A percentile compares a stretch with the other conserved stretches of the same genome.
phyloP scores from a whole-genome alignment of 176 grass and related monocot genomes.

The Avena eriantha region DNA sequence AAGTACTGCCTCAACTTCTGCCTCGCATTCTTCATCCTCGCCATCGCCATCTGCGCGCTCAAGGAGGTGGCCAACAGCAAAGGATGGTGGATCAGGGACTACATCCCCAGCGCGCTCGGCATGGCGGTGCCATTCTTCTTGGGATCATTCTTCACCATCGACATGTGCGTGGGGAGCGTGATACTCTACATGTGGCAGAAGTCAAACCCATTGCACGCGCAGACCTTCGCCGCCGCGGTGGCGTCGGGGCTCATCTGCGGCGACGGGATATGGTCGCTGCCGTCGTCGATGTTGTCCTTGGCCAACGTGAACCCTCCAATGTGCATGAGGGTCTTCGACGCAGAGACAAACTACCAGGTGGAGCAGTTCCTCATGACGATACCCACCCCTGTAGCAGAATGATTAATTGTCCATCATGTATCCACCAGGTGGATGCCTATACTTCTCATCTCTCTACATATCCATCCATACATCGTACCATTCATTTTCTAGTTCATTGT shows the following conservation, averaged over 20 bases:
- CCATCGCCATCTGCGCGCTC: constrained; percentile 59
- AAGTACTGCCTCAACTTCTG: constrained; percentile 65
- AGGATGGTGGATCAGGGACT: constrained; percentile 44
- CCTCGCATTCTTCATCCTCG: constrained; percentile 64
- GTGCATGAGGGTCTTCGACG: constrained; percentile 57
- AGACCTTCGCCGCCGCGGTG: constrained; percentile 53
- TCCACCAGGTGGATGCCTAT: too few species aligned
- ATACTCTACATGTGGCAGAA: constrained; percentile 51
- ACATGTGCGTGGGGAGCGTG: constrained; percentile 62
- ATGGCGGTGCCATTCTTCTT: constrained; percentile 74
- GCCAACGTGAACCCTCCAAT: constrained; percentile 47
- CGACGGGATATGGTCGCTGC: constrained; percentile 58
- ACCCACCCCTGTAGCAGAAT: background rate
- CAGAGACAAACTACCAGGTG: constrained; percentile 49
- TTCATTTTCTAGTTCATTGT: background rate
- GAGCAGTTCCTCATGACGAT: constrained; percentile 47
- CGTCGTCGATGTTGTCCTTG: constrained; percentile 44
- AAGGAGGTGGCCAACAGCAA: constrained; percentile 53
- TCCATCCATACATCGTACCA: background rate
- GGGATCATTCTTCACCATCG: constrained; percentile 72
- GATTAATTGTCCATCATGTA: background rate
- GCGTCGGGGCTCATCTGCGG: constrained; percentile 63
- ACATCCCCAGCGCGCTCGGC: constrained; percentile 69
- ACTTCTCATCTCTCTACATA: background rate
- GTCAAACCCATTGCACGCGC: constrained; percentile 19